phyloP scores from a whole-genome alignment of 2,329 filamentous ascomycete genomes.

The Stagonosporopsis vannaccii region DNA sequence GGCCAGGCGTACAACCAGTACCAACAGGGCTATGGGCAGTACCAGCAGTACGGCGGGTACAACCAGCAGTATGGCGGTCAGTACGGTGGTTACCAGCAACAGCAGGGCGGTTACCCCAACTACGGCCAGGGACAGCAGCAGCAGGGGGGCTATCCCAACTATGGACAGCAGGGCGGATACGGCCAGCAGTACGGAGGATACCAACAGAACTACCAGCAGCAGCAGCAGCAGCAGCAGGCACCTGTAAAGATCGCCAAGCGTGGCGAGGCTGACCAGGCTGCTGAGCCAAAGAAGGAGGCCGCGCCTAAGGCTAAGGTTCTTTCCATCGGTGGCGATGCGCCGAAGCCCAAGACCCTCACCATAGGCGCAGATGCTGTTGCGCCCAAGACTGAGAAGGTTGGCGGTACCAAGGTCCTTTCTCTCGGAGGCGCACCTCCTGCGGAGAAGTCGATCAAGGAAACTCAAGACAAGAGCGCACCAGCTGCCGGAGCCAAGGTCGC shows the following conservation, averaged over 20 bases:
- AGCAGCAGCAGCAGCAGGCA: constrained; percentile 60
- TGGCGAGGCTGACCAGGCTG: constrained; percentile 58
- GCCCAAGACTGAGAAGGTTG: constrained; percentile 62
- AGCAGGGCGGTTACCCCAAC: constrained; percentile 25
- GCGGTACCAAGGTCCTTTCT: constrained; percentile 74
- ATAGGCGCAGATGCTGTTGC: constrained; percentile 62
- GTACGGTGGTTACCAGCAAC: constrained; percentile 50
- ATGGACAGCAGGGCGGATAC: constrained; percentile 34
- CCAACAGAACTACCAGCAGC: constrained; percentile 53
- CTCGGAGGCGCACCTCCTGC: constrained; percentile 66
- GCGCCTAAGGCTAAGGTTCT: constrained; percentile 69
- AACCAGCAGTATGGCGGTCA: constrained; percentile 67
- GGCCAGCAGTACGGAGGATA: constrained; percentile 53
- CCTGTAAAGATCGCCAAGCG: constrained; percentile 70
- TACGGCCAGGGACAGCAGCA: constrained; percentile 36
- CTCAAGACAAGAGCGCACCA: constrained; percentile 54
- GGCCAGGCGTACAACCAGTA: constrained; percentile 68
- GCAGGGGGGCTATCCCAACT: constrained; percentile 26
- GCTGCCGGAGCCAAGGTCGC: constrained; percentile 84
- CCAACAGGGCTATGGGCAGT: constrained; percentile 42
- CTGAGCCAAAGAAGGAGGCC: constrained; percentile 50
- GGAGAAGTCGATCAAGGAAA: constrained; percentile 59
- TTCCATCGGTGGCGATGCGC: constrained; percentile 66
- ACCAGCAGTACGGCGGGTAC: constrained; percentile 50
- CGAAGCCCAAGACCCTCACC: constrained; percentile 67